These are phyloP conservation scores for Lecanicillium sp. DNA, from an alignment of 2,329 filamentous ascomycete genomes.

Conservation along the genomic window DNA sequence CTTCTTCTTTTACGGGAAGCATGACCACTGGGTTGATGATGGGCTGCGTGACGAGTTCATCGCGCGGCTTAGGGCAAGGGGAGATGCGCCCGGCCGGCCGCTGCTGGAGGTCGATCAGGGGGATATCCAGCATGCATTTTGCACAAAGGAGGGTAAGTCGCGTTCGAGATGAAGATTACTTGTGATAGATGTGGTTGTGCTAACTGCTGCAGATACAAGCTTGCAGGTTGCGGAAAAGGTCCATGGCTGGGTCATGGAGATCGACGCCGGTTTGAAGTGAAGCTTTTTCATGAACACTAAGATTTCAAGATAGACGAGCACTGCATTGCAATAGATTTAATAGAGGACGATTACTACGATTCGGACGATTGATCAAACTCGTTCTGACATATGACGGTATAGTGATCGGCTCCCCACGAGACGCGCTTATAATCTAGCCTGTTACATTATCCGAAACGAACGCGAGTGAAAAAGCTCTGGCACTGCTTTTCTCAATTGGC, in stretches of 20 bases:
- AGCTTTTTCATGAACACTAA: no score
- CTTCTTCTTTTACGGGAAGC: constrained; percentile 53
- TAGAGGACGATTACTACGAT: no score
- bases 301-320: no score
- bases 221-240: constrained; percentile 26
- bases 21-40: constrained; percentile 58
- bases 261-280: constrained; percentile 16
- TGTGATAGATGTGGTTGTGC: background rate
- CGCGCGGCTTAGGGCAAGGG: constrained; percentile 29
- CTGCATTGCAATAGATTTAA: no score
- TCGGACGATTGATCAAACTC: no score
- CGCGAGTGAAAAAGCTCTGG: no score
- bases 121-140: constrained; percentile 56
- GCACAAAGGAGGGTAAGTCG: constrained; percentile 34
- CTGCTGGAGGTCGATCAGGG: constrained; percentile 50
- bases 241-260: constrained; percentile 24
- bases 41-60: constrained; percentile 52
- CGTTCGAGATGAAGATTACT: background rate
- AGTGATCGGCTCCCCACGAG: no score
- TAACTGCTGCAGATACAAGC: constrained; percentile 21
- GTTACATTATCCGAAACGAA: no score
- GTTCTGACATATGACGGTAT: no score
- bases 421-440: no score
- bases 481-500: no score
- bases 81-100: constrained; percentile 32